A percentile compares a stretch with the other conserved stretches of the same genome.
Conservation (phyloP, 768 basidiomycete species). For the Butyriboletus loyo region DNA sequence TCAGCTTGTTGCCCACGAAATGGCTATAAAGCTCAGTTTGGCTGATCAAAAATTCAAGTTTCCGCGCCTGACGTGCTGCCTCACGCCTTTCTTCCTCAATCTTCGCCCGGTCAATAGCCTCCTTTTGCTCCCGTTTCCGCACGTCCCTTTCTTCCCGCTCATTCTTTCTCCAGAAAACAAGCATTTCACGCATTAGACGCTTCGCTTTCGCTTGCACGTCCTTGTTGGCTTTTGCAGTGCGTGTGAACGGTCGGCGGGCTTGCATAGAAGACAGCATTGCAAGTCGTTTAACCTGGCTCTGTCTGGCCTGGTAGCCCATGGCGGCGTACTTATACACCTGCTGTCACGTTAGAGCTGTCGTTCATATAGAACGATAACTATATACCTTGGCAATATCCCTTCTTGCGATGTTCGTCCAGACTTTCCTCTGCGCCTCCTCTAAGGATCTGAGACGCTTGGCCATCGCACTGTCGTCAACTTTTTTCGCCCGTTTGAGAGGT, state of each 20-base stretch:
- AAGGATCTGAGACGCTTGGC: constrained; percentile 70
- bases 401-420: constrained; percentile 86
- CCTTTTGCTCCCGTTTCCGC: constrained; percentile 91
- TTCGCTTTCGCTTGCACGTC: constrained; percentile 84
- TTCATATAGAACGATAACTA: not conserved
- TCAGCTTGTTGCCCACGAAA: constrained; percentile 96
- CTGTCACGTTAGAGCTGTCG: constrained; percentile 5
- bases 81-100: constrained; percentile 93
- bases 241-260: constrained; percentile 70
- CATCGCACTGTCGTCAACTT: constrained; percentile 69
- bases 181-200: constrained; percentile 92
- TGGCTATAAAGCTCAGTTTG: constrained; percentile 99
- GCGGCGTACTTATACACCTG: constrained; percentile 82
- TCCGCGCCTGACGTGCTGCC: constrained; percentile 88
- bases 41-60: constrained; percentile 97
- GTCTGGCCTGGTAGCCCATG: constrained; percentile 61
- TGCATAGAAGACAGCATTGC: constrained; percentile 73
- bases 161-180: constrained; percentile 96
- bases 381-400: constrained; percentile 79
- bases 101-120: constrained; percentile 83
- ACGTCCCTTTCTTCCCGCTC: constrained; percentile 95
- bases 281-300: constrained; percentile 71
- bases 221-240: constrained; percentile 74
- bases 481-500: constrained; percentile 72
- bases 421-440: constrained; percentile 83